Evolutionary conservation across 495 filamentous ascomycete species (phyloP).

Genomic region (Xylaria scruposa): DNA sequence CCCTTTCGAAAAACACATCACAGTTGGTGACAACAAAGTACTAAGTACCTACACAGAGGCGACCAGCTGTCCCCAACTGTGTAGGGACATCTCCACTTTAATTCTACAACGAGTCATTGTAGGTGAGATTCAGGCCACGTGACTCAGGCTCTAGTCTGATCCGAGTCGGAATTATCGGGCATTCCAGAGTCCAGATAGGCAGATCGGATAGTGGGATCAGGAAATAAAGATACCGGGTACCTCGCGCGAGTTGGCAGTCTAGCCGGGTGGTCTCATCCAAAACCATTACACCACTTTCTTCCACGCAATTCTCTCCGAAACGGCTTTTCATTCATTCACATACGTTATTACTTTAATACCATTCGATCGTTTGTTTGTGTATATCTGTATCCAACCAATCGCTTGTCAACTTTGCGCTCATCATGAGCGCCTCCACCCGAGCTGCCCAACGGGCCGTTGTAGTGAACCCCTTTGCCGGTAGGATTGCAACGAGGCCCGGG

Average conservation of each 20-base stretch:
- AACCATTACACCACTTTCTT: conserved; percentile 10
- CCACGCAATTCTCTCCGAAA: conserved; percentile 9
- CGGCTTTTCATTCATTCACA: conserved; percentile 15
- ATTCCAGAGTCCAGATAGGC: not conserved
- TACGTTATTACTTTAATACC: not conserved
- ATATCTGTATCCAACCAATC: not conserved
- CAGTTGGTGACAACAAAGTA: too few relatives aligned
- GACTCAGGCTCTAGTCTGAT: conserved; percentile 22
- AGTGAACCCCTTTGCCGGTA: conserved; percentile 57
- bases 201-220: not conserved
- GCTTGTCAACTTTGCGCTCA: conserved; percentile 12
- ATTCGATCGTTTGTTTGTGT: not conserved
- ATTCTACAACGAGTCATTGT: not conserved
- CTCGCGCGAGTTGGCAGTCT: not conserved
- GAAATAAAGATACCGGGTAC: conserved; percentile 12
- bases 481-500: conserved; percentile 41
- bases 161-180: conserved; percentile 26
- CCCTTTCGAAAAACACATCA: not conserved
- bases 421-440: conserved; percentile 67
- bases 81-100: not conserved
- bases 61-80: not conserved
- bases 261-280: not conserved
- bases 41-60: too few relatives aligned
- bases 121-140: conserved; percentile 29
- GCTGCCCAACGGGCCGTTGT: conserved; percentile 64